These are phyloP conservation scores for Hanseniaspora guilliermondii DNA, from an alignment of 805 yeast species.

Conservation along the genomic window DNA sequence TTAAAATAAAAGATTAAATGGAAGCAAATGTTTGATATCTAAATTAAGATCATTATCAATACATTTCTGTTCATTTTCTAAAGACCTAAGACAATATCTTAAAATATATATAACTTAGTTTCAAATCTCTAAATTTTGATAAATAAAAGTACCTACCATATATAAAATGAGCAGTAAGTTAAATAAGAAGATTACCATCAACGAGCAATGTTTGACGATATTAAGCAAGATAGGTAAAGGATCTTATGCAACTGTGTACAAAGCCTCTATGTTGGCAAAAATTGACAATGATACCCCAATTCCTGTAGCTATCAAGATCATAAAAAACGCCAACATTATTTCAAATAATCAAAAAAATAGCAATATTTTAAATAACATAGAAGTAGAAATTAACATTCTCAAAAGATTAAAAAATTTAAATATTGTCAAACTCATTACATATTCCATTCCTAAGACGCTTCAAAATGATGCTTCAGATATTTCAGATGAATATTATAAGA, in stretches of 20 bases:
- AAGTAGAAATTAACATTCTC: slow-evolving; percentile 79
- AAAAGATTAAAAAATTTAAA: slow-evolving; percentile 87
- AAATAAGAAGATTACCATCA: background rate
- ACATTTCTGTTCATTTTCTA: too few relatives aligned
- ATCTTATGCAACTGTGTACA: slow-evolving; percentile 89
- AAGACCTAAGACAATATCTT: too few relatives aligned
- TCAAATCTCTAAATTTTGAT: too few relatives aligned
- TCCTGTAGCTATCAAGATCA: slow-evolving; percentile 6
- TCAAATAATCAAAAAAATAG: slow-evolving; percentile 68
- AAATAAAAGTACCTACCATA: too few relatives aligned
- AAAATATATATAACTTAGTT: too few relatives aligned
- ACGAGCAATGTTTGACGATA: slow-evolving; percentile 10
- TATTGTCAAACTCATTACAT: slow-evolving; percentile 70
- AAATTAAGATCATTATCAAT: too few relatives aligned
- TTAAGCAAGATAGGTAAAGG: slow-evolving; percentile 78
- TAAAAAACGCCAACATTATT: slow-evolving; percentile 24
- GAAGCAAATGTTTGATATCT: too few relatives aligned
- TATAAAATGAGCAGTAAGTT: background rate
- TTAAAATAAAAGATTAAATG: too few relatives aligned
- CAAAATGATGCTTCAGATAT: slow-evolving; percentile 49
- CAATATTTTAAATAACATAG: slow-evolving; percentile 76
- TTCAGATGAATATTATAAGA: background rate
- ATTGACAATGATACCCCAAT: background rate
- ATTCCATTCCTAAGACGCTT: slow-evolving; percentile 33
- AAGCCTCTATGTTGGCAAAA: slow-evolving; percentile 35